Evolutionary conservation across 2,329 filamentous ascomycete genomes (phyloP).

Genomic region (Neofusicoccum kwambonambiense): DNA sequence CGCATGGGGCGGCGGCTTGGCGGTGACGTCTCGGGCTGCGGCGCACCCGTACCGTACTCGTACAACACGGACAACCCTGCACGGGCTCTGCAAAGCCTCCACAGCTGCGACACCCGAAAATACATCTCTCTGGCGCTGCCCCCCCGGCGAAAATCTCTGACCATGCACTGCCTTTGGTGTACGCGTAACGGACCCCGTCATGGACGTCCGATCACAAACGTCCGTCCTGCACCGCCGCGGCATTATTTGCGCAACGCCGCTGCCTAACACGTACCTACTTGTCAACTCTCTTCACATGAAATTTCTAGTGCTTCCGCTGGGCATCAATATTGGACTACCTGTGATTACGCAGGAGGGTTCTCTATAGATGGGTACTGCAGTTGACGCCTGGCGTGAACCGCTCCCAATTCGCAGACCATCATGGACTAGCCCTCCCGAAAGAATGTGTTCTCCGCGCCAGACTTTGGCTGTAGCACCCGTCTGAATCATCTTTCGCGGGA

Average conservation of each 20-base stretch:
- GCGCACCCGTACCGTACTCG: not conserved
- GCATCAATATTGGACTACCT: too few relatives aligned
- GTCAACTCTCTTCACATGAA: not conserved
- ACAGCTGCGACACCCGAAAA: not conserved
- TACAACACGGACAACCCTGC: not conserved
- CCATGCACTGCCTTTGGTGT: not conserved
- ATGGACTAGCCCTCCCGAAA: too few relatives aligned
- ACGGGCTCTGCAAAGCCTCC: slow-evolving; percentile 1
- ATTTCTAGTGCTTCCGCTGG: too few relatives aligned
- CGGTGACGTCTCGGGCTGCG: slow-evolving; percentile 4
- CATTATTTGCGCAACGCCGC: not conserved
- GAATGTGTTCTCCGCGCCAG: too few relatives aligned
- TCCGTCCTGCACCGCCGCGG: not conserved
- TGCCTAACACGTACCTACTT: not conserved
- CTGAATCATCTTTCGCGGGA: too few relatives aligned
- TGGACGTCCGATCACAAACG: not conserved
- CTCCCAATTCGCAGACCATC: too few relatives aligned
- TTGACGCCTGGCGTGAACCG: too few relatives aligned
- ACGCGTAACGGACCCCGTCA: not conserved
- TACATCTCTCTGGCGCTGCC: not conserved
- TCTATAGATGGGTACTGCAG: too few relatives aligned
- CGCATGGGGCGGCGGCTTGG: not conserved
- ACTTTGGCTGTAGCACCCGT: too few relatives aligned
- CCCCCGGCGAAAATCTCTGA: not conserved
- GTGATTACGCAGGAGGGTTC: too few relatives aligned